Evolutionary conservation across 768 basidiomycete genomes (phyloP).

Genomic region (Aureoboletus auriporus): DNA sequence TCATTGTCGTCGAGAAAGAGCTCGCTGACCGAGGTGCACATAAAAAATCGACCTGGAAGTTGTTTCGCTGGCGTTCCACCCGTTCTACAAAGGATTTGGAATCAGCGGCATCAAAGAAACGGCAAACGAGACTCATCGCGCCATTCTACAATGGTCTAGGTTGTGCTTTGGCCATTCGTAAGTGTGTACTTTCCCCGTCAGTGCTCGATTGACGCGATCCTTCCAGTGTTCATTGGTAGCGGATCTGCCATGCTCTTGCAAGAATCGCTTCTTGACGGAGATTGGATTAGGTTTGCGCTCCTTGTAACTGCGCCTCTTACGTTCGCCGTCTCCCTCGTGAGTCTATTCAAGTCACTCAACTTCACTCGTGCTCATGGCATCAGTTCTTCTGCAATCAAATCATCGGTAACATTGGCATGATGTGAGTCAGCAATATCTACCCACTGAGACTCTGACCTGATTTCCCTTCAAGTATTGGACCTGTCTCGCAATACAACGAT

Average conservation of each 20-base stretch:
- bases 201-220: slow-evolving; percentile 2
- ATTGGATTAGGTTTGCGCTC: slow-evolving; percentile 61
- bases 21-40: neutral
- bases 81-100: slow-evolving; percentile 48
- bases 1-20: slow-evolving; percentile 8
- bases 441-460: neutral
- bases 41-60: slow-evolving; percentile 15
- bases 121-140: slow-evolving; percentile 61
- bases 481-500: slow-evolving; percentile 80
- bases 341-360: slow-evolving; percentile 18
- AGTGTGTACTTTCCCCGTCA: slow-evolving; percentile 3
- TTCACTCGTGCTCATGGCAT: neutral
- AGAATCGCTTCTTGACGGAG: slow-evolving; percentile 66
- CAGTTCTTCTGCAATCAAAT: slow-evolving; percentile 77
- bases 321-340: slow-evolving; percentile 70
- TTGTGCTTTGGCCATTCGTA: slow-evolving; percentile 64
- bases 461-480: slow-evolving; percentile 54
- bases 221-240: slow-evolving; percentile 62
- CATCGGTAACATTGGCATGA: slow-evolving; percentile 57
- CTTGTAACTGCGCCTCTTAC: slow-evolving; percentile 64
- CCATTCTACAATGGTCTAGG: slow-evolving; percentile 73
- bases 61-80: slow-evolving; percentile 46
- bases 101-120: slow-evolving; percentile 37
- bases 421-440: slow-evolving; percentile 39
- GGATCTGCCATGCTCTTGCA: slow-evolving; percentile 56